Percentiles rank a stretch among this genome's conserved stretches.
Conservation (phyloP, 495 filamentous ascomycete species). For the Penicillium daleae region DNA sequence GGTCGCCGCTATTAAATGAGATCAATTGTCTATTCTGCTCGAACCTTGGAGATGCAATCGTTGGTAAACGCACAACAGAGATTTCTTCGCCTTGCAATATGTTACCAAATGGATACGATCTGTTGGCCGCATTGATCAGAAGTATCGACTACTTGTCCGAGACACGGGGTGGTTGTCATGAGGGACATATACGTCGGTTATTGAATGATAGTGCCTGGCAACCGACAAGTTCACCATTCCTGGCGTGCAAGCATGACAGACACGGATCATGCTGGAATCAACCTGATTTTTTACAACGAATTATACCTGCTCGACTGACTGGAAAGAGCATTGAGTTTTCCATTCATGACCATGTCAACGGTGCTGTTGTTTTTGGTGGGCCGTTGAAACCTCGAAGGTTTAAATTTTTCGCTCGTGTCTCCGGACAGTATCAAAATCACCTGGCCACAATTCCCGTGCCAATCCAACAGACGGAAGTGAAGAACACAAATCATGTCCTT, state of each 20-base stretch:
- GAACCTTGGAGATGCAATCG: constrained; percentile 1
- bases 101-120: constrained; percentile 5
- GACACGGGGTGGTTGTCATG: neutral
- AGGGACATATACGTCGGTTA: neutral
- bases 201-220: constrained; percentile 4
- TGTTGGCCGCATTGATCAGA: constrained; percentile 13
- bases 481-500: neutral
- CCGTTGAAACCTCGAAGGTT: neutral
- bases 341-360: neutral
- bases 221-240: constrained; percentile 3
- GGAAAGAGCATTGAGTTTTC: neutral
- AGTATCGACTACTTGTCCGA: constrained; percentile 4
- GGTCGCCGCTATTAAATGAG: constrained; percentile 2
- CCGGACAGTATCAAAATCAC: neutral
- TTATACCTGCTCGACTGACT: neutral
- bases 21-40: constrained; percentile 12
- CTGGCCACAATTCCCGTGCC: neutral
- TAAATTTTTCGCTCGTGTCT: neutral
- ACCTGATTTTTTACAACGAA: constrained; percentile 5
- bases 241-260: constrained; percentile 1
- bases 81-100: constrained; percentile 11
- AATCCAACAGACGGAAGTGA: neutral
- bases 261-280: constrained; percentile 12
- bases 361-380: neutral
- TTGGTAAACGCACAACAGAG: neutral